Evolutionary conservation across 1,139 yeast genomes (phyloP), one percentile per base, ranked within the genome.

Genomic region (Scheffersomyces lignicola): DNA sequence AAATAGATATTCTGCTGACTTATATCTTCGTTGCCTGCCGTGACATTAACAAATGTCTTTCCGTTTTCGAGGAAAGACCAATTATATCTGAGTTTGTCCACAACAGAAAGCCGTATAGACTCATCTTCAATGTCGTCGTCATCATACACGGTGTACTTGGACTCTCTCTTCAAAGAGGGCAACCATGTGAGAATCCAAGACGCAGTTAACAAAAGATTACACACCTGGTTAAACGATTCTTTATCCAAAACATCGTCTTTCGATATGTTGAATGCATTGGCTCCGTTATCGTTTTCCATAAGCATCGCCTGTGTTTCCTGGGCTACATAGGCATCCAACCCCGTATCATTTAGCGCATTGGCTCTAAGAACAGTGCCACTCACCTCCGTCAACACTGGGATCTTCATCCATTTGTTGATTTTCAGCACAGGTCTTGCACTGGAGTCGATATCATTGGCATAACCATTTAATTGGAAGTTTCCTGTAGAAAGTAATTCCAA

Each of bases 41-140:
- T 49, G n/a, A 49, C 48, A 32, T 46, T 45, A 22, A 56, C 51
- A 7, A 48, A 49, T 3, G 57, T 51, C 30, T 67, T 52, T 3
- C 76, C 76, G 37, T 67, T 68, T 36, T 70, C 72, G 48, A 77
- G 67, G 50, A 80, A 76, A 14, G 79, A 65, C 83, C 85, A 80
- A 40, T 73, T 73, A 34, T 68, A 65, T 40, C 76, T 70, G 29
- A 79, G 52, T 41, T 62, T 63, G 38, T 76, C 83, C 8, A 73
- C 60, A 7, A 60, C 53, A 0, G 65, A 49, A 5, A 61, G 43
- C 20, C 56, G 55, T 26, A 47, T 39, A 25, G 35, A 45, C 7
- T 23, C 10, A 6, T 35, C 37, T 13, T 49, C 45, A 36, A 49
- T 38, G 47, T 45, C 33, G 39, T 54, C 68, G 9, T 58, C 62